These are phyloP conservation scores for Chrysosphaeria jannelii DNA, from an alignment of 2,329 filamentous ascomycete species.

Conservation along the genomic window DNA sequence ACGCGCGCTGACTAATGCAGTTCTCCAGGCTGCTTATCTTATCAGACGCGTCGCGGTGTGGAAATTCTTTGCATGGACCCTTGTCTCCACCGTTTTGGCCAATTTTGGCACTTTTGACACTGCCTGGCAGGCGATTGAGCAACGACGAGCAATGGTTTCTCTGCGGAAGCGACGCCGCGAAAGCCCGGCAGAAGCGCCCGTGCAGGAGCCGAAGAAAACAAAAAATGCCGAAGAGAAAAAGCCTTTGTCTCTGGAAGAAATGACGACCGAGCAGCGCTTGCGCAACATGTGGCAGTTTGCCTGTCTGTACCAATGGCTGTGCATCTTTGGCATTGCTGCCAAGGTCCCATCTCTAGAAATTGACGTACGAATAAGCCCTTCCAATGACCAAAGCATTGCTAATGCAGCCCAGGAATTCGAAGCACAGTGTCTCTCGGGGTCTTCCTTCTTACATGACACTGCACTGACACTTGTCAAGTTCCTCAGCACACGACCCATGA, in stretches of 20 bases:
- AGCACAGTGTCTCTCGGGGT: slow-evolving; percentile 54
- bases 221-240: too few relatives aligned
- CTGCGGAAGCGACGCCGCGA: slow-evolving; percentile 12
- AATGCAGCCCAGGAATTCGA: slow-evolving; percentile 57
- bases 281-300: slow-evolving; percentile 92
- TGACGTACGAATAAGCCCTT: slow-evolving; percentile 28
- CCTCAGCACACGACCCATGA: slow-evolving; percentile 75
- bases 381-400: background rate
- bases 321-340: slow-evolving; percentile 62
- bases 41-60: too few relatives aligned
- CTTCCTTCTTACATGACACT: slow-evolving; percentile 46
- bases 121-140: too few relatives aligned
- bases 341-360: slow-evolving; percentile 77
- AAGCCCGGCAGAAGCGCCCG: background rate
- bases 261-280: too few relatives aligned
- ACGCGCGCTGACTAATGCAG: too few relatives aligned
- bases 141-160: too few relatives aligned
- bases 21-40: too few relatives aligned
- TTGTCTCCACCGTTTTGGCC: too few relatives aligned
- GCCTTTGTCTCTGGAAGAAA: too few relatives aligned
- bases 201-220: too few relatives aligned
- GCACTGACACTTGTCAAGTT: slow-evolving; percentile 72
- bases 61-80: too few relatives aligned
- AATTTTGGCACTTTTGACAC: too few relatives aligned
- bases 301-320: slow-evolving; percentile 78